Conservation (phyloP, 176 grass and related monocot genomes). For the Oropetium thomaeum region DNA sequence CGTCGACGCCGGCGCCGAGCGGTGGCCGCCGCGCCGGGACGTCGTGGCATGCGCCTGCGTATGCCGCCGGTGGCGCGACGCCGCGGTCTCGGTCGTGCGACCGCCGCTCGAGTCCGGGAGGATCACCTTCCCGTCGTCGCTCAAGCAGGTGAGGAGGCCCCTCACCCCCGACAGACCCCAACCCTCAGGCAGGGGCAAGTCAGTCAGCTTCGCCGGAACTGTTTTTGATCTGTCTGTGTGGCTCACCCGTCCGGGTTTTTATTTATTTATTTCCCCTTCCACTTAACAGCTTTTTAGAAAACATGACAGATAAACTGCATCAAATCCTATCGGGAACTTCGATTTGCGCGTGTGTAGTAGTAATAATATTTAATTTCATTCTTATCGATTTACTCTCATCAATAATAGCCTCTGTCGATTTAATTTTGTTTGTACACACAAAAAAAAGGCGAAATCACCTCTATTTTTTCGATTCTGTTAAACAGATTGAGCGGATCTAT, state of each 20-base stretch:
- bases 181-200: too few relatives aligned
- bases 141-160: slow-evolving; percentile 87
- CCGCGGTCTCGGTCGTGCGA: slow-evolving; percentile 49
- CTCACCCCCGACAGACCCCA: too few relatives aligned
- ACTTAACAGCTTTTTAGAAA: too few relatives aligned
- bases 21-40: slow-evolving; percentile 78
- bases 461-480: neutral
- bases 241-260: too few relatives aligned
- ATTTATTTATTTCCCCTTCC: too few relatives aligned
- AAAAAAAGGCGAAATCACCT: neutral
- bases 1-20: slow-evolving; percentile 70
- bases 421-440: neutral
- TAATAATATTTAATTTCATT: neutral
- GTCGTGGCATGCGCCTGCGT: slow-evolving; percentile 82
- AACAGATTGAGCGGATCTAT: neutral
- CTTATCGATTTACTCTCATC: neutral
- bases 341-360: too few relatives aligned
- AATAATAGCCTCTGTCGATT: neutral
- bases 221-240: too few relatives aligned
- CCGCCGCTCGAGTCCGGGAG: slow-evolving; percentile 68
- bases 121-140: slow-evolving; percentile 90
- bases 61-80: slow-evolving; percentile 70
- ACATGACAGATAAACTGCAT: neutral
- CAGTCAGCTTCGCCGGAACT: too few relatives aligned
- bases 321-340: neutral